Evolutionary conservation across 2,329 filamentous ascomycete genomes (phyloP), one percentile per base, ranked within the genome.

Genomic region (Scytalidium sp.): DNA sequence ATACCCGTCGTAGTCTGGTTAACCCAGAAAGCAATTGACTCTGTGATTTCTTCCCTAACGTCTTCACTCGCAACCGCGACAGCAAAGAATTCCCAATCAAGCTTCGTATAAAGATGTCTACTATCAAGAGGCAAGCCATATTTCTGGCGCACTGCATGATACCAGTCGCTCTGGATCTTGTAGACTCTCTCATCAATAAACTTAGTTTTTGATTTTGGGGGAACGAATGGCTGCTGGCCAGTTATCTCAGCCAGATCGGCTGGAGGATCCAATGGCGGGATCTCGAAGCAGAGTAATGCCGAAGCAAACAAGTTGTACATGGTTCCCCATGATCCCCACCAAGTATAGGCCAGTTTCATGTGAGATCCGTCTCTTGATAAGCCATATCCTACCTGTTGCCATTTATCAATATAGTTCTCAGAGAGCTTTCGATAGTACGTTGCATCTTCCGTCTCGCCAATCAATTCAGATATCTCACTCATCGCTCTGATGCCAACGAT

Each of bases 41-140:
- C 78, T 29, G 94, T 71, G 45, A 95, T 90, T 64, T 87, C 81
- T 2, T 78, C 75, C 47, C 90, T 79, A 1, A 87, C 87, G 50
- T 76, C 70, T 64, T 80, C 79, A 58, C 83, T 84, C 3, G 88
- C 81, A 4, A 95, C 86, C 2, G 90, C 88, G 43, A 90, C 90
- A 0, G 89, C 88, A 67, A 94, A 92, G 66, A 95, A 91, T 60
- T 94, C 86, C 90, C 90, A 96, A 69, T 96, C 90, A 23, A 86
- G 90, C 70, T 96, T 96, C 27, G 89, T 87, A 67, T 94, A 94
- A 3, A 93, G 68, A 67, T 94, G 89, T 41, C 90, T 81, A 57
- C 81, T 87, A 68, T 96, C 90, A 7, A 96, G 79, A 0, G 90
- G 90, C 3, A 96, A 71, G 1, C 90, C 90, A 66, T 93, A 95